These are phyloP conservation scores for Teunomyces gatunensis DNA, from an alignment of 805 yeast genomes.

Conservation along the genomic window DNA sequence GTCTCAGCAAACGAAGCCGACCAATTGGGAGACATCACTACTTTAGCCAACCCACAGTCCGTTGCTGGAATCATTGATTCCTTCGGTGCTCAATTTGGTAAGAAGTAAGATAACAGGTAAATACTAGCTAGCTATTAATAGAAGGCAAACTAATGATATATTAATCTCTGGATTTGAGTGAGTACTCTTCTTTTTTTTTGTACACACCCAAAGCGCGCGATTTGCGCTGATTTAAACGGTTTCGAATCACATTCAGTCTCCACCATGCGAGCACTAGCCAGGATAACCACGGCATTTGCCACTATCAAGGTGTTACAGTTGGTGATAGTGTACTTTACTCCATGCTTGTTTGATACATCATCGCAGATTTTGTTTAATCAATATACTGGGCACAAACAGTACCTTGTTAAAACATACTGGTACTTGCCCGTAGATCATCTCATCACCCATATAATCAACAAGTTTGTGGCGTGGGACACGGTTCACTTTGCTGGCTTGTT, in stretches of 20 bases:
- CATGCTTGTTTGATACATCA: constrained; percentile 51
- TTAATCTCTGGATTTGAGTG: background rate
- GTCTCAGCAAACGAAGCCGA: constrained; percentile 73
- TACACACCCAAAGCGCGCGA: background rate
- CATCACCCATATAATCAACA: constrained; percentile 36
- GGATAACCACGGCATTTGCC: constrained; percentile 17
- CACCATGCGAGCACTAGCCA: background rate
- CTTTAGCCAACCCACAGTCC: constrained; percentile 73
- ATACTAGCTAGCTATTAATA: background rate
- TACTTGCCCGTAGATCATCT: background rate
- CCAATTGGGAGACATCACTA: constrained; percentile 76
- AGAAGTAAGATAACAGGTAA: constrained; percentile 24
- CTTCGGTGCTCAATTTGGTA: constrained; percentile 39
- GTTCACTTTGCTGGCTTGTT: constrained; percentile 70
- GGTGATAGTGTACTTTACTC: constrained; percentile 35
- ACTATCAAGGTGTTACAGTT: constrained; percentile 39
- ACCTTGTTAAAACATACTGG: constrained; percentile 1
- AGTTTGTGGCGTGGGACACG: constrained; percentile 78
- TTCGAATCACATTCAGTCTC: background rate
- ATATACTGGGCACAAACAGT: constrained; percentile 1
- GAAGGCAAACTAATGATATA: background rate
- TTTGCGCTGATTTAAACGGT: background rate
- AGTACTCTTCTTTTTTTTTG: background rate
- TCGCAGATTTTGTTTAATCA: constrained; percentile 33
- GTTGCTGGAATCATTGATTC: constrained; percentile 61